phyloP scores from a whole-genome alignment of 805 yeast species.

The Saccharomyces eubayanus region DNA sequence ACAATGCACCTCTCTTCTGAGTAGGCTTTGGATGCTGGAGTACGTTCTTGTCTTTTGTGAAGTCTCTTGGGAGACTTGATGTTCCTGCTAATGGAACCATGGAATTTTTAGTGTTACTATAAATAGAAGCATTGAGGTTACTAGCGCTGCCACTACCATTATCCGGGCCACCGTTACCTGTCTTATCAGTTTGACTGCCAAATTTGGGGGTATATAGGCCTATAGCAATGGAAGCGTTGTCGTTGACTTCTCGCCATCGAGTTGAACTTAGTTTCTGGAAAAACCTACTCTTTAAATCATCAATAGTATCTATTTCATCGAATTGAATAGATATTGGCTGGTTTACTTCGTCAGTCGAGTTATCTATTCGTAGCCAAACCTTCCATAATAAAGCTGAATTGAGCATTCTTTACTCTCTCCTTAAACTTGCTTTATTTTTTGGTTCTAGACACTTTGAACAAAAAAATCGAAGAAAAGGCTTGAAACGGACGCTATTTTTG shows the following conservation, averaged over 20 bases:
- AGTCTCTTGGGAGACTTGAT: background rate
- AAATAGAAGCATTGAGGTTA: background rate
- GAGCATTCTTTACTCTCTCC: background rate
- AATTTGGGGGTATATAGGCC: slow-evolving; percentile 31
- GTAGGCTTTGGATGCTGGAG: background rate
- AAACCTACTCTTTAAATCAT: slow-evolving; percentile 67
- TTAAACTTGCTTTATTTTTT: background rate
- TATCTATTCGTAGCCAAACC: slow-evolving; percentile 22
- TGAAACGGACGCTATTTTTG: background rate
- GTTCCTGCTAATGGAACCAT: background rate
- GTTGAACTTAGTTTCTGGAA: slow-evolving; percentile 40
- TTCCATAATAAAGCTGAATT: slow-evolving; percentile 11
- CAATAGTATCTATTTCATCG: slow-evolving; percentile 57
- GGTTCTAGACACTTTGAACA: background rate
- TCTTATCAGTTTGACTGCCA: background rate
- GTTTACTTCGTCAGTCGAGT: slow-evolving; percentile 8
- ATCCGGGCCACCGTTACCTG: background rate
- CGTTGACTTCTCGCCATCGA: slow-evolving; percentile 55
- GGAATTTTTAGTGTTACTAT: background rate
- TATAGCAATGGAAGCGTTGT: slow-evolving; percentile 61
- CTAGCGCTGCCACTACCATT: background rate
- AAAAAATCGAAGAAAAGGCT: background rate
- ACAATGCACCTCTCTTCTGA: background rate
- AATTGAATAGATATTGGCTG: slow-evolving; percentile 64
- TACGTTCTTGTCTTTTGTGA: background rate